A percentile compares a stretch with the other conserved stretches of the same genome.
Evolutionary conservation across 2,329 filamentous ascomycete species (phyloP).

Genomic region (Penicillium digitatum): DNA sequence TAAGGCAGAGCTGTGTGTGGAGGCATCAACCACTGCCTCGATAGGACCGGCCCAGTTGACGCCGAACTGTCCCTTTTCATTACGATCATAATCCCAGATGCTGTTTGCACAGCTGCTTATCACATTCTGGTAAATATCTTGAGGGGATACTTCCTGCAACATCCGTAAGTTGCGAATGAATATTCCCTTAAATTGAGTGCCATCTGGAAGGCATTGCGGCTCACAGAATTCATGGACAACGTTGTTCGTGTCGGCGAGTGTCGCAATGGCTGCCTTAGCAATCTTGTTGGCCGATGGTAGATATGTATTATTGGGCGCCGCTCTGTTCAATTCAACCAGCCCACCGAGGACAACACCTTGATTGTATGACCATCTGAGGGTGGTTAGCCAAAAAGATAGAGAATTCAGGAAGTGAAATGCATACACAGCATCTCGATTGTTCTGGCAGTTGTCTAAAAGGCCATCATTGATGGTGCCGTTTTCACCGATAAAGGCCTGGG

Average conservation of each 20-base stretch:
- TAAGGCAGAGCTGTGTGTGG: constrained; percentile 62
- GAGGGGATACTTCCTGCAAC: constrained; percentile 52
- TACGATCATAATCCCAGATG: constrained; percentile 60
- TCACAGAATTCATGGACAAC: constrained; percentile 56
- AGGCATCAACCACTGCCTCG: constrained; percentile 49
- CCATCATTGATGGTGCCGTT: constrained; percentile 54
- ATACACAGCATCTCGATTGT: constrained; percentile 40
- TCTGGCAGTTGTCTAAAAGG: constrained; percentile 49
- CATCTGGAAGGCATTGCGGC: constrained; percentile 48
- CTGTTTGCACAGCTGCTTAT: constrained; percentile 60
- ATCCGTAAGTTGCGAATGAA: constrained; percentile 63
- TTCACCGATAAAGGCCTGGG: constrained; percentile 47
- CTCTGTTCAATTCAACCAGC: constrained; percentile 51
- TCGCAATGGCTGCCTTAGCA: constrained; percentile 51
- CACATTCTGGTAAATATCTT: constrained; percentile 51
- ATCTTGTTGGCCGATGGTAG: constrained; percentile 47
- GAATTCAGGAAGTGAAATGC: not conserved
- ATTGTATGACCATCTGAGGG: constrained; percentile 52
- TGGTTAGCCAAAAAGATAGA: not conserved
- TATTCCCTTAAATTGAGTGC: constrained; percentile 68
- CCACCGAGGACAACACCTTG: constrained; percentile 60
- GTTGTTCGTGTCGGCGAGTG: constrained; percentile 45
- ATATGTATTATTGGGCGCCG: constrained; percentile 42
- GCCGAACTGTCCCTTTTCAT: constrained; percentile 52
- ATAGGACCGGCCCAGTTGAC: constrained; percentile 64